Evolutionary conservation across 805 yeast genomes (phyloP), one percentile per base, ranked within the genome.

Genomic region (Nakazawaea sp.): DNA sequence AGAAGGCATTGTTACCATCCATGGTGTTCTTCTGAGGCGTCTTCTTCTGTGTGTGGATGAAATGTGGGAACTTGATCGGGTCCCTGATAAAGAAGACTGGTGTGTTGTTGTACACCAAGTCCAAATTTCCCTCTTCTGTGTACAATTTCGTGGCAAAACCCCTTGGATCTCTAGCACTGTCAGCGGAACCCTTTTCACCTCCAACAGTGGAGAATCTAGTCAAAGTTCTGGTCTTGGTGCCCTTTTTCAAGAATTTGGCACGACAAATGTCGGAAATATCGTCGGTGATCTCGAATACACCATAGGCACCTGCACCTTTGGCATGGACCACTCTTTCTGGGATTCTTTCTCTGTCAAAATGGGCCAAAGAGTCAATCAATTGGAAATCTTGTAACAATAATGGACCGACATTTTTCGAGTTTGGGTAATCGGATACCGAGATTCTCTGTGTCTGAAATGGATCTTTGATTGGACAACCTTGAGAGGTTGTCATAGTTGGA

Each of bases 321-420:
- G 96, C 96, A 55, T 86, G 96, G 25, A 87, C 95, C 40, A 86
- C 95, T 62, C 96, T 72, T 64, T 87, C 95, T 10, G 95, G 95
- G 46, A 86, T 81, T 61, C 95, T 69, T 62, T 86, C 96, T 48
- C 95, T 71, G 62, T 84, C 94, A 51, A 86, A 86, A 59, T 85
- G 95, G 16, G 95, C 89, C 40, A 86, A 61, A 2, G 86, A 72
- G 52, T 86, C 95, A 50, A 86, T 70, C 60, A 86, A 64, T 55
- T 78, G 78, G 62, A 82, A 80, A 57, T 86, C 95, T 57, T 86
- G 95, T 51, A 86, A 62, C 43, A 86, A 64, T 47, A 85, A 61
- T 5, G 95, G 95, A 26, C 95, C 95, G 12, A 41, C 46, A 27
- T 37, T 37, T 11, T 19, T 27, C 15, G 40, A 37, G 18, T 37